These are phyloP conservation scores for Malassezia equina DNA, from an alignment of 1,284 basidiomycete species.

Conservation along the genomic window DNA sequence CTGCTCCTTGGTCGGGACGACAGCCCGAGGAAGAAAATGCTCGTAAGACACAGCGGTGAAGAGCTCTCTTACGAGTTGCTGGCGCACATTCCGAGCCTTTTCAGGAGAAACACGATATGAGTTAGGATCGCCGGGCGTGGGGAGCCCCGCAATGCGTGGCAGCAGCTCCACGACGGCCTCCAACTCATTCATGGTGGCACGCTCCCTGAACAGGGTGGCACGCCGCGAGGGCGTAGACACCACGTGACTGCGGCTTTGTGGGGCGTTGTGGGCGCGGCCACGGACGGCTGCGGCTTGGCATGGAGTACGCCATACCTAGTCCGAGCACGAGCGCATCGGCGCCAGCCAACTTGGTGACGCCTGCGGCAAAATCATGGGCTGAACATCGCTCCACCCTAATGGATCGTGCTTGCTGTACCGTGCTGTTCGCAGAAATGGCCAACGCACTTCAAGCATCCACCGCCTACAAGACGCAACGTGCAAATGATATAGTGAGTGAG, in stretches of 20 bases:
- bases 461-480: conserved; percentile 3
- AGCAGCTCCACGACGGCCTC: conserved; percentile 15
- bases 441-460: conserved; percentile 5
- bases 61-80: conserved; percentile 4
- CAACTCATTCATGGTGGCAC: conserved; percentile 1
- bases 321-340: not conserved
- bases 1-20: not conserved
- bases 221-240: not conserved
- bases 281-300: not conserved
- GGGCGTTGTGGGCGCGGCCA: not conserved
- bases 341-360: not conserved
- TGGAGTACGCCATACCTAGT: conserved; percentile 2
- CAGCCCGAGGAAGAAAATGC: not conserved
- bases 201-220: not conserved
- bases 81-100: conserved; percentile 3
- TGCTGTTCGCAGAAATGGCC: conserved; percentile 9
- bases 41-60: conserved; percentile 1
- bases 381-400: not conserved
- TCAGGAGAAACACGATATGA: conserved; percentile 7
- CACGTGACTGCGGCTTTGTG: not conserved
- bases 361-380: not conserved
- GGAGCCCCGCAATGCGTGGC: conserved; percentile 14
- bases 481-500: conserved; percentile 13
- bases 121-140: conserved; percentile 6
- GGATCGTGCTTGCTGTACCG: not conserved